Evolutionary conservation across 2,329 filamentous ascomycete genomes (phyloP), one percentile per base, ranked within the genome.

Genomic region (Coniochaeta sp.): DNA sequence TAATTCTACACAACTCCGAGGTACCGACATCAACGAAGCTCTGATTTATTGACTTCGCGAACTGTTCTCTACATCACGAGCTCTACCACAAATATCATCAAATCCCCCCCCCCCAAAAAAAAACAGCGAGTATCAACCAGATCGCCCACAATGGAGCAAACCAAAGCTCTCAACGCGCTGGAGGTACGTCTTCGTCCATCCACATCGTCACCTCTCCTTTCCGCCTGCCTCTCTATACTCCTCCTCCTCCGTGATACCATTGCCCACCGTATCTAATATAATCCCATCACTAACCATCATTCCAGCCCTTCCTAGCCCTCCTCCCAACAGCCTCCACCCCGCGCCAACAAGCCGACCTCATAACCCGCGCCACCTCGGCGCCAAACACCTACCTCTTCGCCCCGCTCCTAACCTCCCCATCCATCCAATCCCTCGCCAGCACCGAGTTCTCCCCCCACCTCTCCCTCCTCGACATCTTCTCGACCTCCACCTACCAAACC

Each of bases 361-460:
- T 97, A 66, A 83, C 79, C 42, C 89, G 91, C 70, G 94, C 91
- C 55, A 97, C 91, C 49, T 91, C 90, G n/a, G 85, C 85, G 52
- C 83, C 88, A 26, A 89, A 91, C 69, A 95, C 91, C 58, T 99
- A 86, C 69, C 80, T 97, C 71, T 99, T 99, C 73, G 83, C 88
- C 59, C 92, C 97, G 72, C 85, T 99, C n/a, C 83, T 99, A 32
- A 79, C 87, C 61, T 83, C 85, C 1, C 83, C 88, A 0, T 83
- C 89, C 60, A 84, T 97, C 58, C 87, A 94, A 68, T 78, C 81
- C 12, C 83, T 97, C 42, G 75, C 75, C 33, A 67, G 67, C 8
- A 64, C 63, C 18, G 86, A 95, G 48, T 81, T 86, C 61, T 71
- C 76, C 2, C 60, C 72, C 3, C 71, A 89, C 68, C 76, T 94